phyloP scores from a whole-genome alignment of 495 filamentous ascomycete genomes.

The Hamigera avellanea region DNA sequence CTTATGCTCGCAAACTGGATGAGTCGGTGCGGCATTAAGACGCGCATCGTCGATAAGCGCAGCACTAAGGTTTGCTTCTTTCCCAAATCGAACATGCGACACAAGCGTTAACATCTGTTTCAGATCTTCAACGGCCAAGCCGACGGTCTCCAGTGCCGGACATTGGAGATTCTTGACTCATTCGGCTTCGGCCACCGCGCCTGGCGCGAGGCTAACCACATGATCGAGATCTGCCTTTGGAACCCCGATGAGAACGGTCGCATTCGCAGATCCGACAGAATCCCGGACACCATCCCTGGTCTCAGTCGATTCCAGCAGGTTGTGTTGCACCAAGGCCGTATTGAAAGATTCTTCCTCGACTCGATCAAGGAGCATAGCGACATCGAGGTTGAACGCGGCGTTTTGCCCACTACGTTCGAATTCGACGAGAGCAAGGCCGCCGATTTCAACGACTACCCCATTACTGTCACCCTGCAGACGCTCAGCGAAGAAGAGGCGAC shows the following conservation, averaged over 20 bases:
- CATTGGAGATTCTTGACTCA: slow-evolving; percentile 52
- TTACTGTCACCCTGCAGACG: slow-evolving; percentile 34
- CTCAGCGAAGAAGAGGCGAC: slow-evolving; percentile 33
- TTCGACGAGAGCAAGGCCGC: slow-evolving; percentile 29
- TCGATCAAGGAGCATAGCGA: slow-evolving; percentile 27
- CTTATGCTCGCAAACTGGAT: slow-evolving; percentile 52
- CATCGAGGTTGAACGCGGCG: slow-evolving; percentile 30
- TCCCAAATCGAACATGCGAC: slow-evolving; percentile 30
- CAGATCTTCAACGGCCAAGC: slow-evolving; percentile 43
- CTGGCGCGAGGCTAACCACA: slow-evolving; percentile 50
- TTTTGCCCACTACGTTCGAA: slow-evolving; percentile 29
- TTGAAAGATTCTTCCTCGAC: slow-evolving; percentile 45
- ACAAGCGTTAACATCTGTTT: background rate
- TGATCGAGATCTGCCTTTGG: slow-evolving; percentile 33
- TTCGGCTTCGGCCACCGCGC: slow-evolving; percentile 48
- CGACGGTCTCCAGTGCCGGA: slow-evolving; percentile 46
- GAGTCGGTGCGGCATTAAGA: slow-evolving; percentile 40
- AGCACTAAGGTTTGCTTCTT: slow-evolving; percentile 27
- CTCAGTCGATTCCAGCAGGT: slow-evolving; percentile 42
- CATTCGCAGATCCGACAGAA: slow-evolving; percentile 40
- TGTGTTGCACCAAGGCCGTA: slow-evolving; percentile 43
- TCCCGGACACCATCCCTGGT: slow-evolving; percentile 44
- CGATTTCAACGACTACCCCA: slow-evolving; percentile 39
- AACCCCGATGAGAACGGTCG: slow-evolving; percentile 30
- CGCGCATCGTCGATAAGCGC: slow-evolving; percentile 50